Percentiles rank a stretch among this genome's conserved stretches.
Evolutionary conservation across 176 grass and related monocot species (phyloP).

Genomic region (Pharus latifolius): DNA sequence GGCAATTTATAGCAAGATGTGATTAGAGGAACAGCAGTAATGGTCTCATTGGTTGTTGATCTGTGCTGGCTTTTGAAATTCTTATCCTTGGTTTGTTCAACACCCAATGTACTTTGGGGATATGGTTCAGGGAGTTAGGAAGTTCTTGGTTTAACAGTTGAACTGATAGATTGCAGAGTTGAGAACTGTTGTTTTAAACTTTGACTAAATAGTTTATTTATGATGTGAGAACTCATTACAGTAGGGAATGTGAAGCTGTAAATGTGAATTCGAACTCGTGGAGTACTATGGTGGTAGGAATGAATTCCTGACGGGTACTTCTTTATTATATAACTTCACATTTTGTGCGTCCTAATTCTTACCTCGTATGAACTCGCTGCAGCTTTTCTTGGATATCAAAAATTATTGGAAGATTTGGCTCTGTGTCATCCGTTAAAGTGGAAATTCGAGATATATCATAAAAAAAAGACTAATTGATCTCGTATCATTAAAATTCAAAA

Average conservation of each 20-base stretch:
- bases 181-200: constrained; percentile 13
- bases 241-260: background rate
- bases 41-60: constrained; percentile 20
- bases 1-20: constrained; percentile 29
- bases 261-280: background rate
- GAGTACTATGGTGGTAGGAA: background rate
- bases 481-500: no score
- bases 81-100: constrained; percentile 26
- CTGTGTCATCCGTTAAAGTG: no score
- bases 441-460: no score
- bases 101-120: background rate
- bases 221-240: background rate
- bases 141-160: background rate
- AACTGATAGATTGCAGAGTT: background rate
- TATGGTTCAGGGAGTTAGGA: constrained; percentile 20
- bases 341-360: background rate
- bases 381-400: no score
- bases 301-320: background rate
- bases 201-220: background rate
- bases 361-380: no score
- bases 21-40: background rate
- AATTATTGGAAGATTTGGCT: no score
- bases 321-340: background rate
- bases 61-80: background rate
- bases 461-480: no score